phyloP scores from a whole-genome alignment of 1,139 yeast genomes.

The Kazachstania sp. region DNA sequence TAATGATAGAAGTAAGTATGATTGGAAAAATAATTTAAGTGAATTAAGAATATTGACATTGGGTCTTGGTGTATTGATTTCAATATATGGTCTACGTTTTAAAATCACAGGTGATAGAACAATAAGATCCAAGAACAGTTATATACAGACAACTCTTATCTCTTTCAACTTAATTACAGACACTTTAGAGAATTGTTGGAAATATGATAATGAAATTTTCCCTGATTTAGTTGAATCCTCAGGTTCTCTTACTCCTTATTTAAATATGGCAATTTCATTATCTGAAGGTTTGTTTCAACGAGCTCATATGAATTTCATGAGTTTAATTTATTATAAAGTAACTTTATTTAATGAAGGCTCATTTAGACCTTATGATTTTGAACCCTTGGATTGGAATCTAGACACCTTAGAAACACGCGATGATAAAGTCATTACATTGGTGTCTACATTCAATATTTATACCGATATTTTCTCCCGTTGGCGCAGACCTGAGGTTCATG shows the following conservation, averaged over 20 bases:
- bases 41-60: not conserved
- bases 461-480: constrained; percentile 11
- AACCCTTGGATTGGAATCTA: constrained; percentile 8
- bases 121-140: not conserved
- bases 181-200: not conserved
- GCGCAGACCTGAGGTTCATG: constrained; percentile 4
- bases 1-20: not conserved
- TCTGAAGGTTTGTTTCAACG: not conserved
- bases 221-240: not conserved
- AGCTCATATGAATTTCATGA: constrained; percentile 1
- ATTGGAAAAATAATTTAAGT: not conserved
- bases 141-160: not conserved
- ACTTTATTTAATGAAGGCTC: constrained; percentile 1
- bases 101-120: not conserved
- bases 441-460: constrained; percentile 10
- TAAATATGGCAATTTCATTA: not conserved
- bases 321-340: not conserved
- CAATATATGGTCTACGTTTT: not conserved
- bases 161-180: not conserved
- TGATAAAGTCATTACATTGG: constrained; percentile 3
- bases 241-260: constrained; percentile 6
- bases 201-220: not conserved
- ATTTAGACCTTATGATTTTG: constrained; percentile 2
- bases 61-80: not conserved
- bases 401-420: constrained; percentile 5